Evolutionary conservation across 352 stramenopile species (phyloP), one percentile per base, ranked within the genome.

Genomic region (Globisporangium acanthophoron): DNA sequence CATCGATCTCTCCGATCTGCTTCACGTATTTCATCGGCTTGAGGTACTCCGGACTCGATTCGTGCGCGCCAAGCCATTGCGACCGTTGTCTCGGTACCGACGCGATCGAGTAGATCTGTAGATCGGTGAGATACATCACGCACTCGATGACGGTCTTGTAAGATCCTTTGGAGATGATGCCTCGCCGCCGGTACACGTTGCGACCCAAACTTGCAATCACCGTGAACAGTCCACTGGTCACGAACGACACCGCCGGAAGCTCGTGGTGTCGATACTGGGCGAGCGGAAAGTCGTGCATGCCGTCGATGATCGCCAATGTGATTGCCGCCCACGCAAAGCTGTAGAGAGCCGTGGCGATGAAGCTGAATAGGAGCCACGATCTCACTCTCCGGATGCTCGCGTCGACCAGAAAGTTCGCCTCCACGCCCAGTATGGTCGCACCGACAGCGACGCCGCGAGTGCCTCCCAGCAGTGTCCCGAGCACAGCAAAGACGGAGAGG

Each of bases 331-430:
- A 59, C 24, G 44, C 50, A 13, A 53, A 16, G 1, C 33, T 33
- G n/a, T 51, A 59, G 37, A 24, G n/a, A 7, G 51, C 24, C 11
- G 37, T 54, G 4, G 29, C 58, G 15, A 46, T 15, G 6, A 56
- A 21, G 21, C 54, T 56, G 16, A 59, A 55, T 13, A 58, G 12
- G 20, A 59, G 43, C 58, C 58, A 55, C 39, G 45, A 20, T 44
- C 58, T 55, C 58, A 64, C 31, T 2, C 29, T 37, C 13, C 40
- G 56, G 18, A 62, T 31, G 54, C 51, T 66, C 21, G 61, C 56
- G 31, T 67, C 61, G 35, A 59, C 50, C 3, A 55, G 39, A 40
- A 67, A 64, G 37, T 59, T 67, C 43, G 41, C 37, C 51, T 60
- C 41, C 9, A 64, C 13, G 6, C 56, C 56, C 12, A 63, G 18